A percentile compares a stretch with the other conserved stretches of the same genome.
phyloP scores from a whole-genome alignment of 176 grass and related monocot species.

The Saccharum spontaneum region DNA sequence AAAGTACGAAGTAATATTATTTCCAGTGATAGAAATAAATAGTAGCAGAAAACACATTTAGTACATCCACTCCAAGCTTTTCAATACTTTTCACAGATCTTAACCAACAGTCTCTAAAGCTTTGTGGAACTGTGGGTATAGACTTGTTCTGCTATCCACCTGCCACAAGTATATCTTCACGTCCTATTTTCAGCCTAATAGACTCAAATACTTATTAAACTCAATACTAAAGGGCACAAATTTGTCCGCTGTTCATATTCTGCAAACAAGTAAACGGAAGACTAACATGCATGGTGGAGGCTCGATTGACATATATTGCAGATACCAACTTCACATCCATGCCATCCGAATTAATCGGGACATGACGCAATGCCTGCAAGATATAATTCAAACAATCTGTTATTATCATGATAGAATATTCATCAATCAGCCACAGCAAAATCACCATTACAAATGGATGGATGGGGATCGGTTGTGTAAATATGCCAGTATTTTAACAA shows the following conservation, averaged over 20 bases:
- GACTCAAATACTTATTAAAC: neutral
- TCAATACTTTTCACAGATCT: constrained; percentile 3
- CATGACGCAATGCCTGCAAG: constrained; percentile 67
- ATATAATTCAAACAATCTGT: constrained; percentile 28
- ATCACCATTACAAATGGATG: neutral
- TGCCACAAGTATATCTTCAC: constrained; percentile 3
- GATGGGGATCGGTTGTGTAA: neutral
- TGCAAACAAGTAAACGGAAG: constrained; percentile 23
- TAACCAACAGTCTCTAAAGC: neutral
- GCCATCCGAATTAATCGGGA: constrained; percentile 37
- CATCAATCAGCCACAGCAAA: neutral
- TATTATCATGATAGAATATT: constrained; percentile 16
- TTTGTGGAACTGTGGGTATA: neutral
- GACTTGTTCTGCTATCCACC: neutral
- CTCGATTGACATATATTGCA: constrained; percentile 78
- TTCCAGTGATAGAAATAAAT: constrained; percentile 2
- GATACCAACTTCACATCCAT: constrained; percentile 59
- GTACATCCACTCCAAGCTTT: constrained; percentile 12
- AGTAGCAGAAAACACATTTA: neutral
- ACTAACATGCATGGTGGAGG: constrained; percentile 89
- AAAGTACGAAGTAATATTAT: neutral
- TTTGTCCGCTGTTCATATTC: neutral
- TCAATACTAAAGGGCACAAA: neutral
- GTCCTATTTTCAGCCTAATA: neutral
- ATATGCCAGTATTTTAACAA: neutral